Evolutionary conservation across 2,329 filamentous ascomycete species (phyloP).

Genomic region (Colletotrichum sp.): DNA sequence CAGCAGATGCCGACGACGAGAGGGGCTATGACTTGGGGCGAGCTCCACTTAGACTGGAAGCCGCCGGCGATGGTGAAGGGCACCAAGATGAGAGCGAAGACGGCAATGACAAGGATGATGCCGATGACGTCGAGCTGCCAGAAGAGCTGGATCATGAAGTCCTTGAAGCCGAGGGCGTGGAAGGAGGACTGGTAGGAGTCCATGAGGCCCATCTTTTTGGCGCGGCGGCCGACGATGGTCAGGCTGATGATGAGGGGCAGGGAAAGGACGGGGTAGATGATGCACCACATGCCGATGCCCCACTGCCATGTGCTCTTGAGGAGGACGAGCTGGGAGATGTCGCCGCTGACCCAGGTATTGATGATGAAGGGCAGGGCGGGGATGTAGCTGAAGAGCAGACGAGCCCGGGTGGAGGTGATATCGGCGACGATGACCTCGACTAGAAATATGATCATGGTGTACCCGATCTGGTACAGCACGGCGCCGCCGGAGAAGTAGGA

Average conservation of each 20-base stretch:
- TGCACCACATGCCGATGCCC: slow-evolving; percentile 69
- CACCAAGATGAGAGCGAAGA: slow-evolving; percentile 50
- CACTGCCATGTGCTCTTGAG: slow-evolving; percentile 59
- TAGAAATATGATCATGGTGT: slow-evolving; percentile 64
- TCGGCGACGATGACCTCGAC: slow-evolving; percentile 70
- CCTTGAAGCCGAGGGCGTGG: slow-evolving; percentile 33
- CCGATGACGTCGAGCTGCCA: slow-evolving; percentile 51
- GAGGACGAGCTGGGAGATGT: slow-evolving; percentile 57
- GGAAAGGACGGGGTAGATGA: slow-evolving; percentile 61
- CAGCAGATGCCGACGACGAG: slow-evolving; percentile 50
- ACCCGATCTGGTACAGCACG: slow-evolving; percentile 67
- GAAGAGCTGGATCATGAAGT: slow-evolving; percentile 44
- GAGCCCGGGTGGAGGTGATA: slow-evolving; percentile 65
- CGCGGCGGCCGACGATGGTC: slow-evolving; percentile 53
- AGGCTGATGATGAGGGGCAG: slow-evolving; percentile 62
- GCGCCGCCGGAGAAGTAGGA: slow-evolving; percentile 61
- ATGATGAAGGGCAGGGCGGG: slow-evolving; percentile 65
- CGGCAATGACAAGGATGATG: slow-evolving; percentile 49
- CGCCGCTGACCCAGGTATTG: slow-evolving; percentile 69
- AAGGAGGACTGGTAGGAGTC: slow-evolving; percentile 36
- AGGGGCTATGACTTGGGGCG: slow-evolving; percentile 45
- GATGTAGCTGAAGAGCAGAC: slow-evolving; percentile 69
- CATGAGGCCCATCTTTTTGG: slow-evolving; percentile 54
- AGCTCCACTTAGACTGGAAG: slow-evolving; percentile 36
- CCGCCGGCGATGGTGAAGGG: slow-evolving; percentile 53